phyloP scores from a whole-genome alignment of 768 basidiomycete species.

The Russula olivacea region DNA sequence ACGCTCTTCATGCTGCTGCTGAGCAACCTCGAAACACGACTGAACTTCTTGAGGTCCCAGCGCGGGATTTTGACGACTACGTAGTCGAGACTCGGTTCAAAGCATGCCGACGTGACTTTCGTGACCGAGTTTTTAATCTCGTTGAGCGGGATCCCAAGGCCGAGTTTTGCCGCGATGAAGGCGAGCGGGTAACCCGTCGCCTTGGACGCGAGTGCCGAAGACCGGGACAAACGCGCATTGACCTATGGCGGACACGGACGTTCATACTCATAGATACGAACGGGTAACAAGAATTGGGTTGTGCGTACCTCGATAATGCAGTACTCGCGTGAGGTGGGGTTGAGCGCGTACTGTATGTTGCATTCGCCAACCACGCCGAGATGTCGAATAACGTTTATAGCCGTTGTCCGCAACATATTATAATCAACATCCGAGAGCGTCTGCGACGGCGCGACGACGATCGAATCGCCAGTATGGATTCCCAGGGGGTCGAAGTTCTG shows the following conservation, averaged over 20 bases:
- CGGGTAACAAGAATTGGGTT: background rate
- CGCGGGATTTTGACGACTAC: conserved; percentile 97
- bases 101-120: conserved; percentile 93
- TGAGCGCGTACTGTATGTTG: conserved; percentile 98
- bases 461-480: conserved; percentile 98
- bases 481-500: conserved; percentile 99
- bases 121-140: conserved; percentile 98
- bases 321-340: conserved; percentile 91
- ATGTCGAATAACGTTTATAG: conserved; percentile 98
- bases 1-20: conserved; percentile 99
- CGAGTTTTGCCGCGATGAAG: conserved; percentile 97
- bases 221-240: conserved; percentile 96
- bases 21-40: conserved; percentile 79
- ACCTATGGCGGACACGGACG: conserved; percentile 39
- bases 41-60: conserved; percentile 99
- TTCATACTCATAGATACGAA: background rate
- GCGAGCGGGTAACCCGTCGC: conserved; percentile 97
- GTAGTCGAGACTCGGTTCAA: conserved; percentile 97
- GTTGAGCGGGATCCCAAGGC: conserved; percentile 93
- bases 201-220: conserved; percentile 96
- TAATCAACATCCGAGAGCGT: conserved; percentile 99
- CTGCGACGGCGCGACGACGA: conserved; percentile 96
- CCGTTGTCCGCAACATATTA: conserved; percentile 97
- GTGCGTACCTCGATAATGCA: conserved; percentile 88
- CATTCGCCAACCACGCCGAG: conserved; percentile 97